Conservation (phyloP, 371 early-diverging fungal genomes). For the Zychaea mexicana region DNA sequence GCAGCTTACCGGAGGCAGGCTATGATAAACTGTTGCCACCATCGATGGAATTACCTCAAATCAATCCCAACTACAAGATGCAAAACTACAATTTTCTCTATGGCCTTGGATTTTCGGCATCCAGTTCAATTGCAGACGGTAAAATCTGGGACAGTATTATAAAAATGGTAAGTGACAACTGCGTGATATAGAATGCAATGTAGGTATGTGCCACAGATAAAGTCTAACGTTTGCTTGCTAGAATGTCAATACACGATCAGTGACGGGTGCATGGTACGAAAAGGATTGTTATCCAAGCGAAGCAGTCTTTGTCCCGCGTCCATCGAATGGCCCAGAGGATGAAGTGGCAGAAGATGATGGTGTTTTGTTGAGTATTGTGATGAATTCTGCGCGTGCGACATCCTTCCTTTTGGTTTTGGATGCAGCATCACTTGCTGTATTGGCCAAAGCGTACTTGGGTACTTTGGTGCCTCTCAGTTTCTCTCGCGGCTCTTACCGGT, state of each 20-base stretch:
- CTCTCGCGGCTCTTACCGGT: slow-evolving; percentile 44
- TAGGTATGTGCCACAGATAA: no score
- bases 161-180: slow-evolving; percentile 60
- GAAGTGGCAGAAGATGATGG: slow-evolving; percentile 76
- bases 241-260: slow-evolving; percentile 30
- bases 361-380: slow-evolving; percentile 70
- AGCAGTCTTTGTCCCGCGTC: slow-evolving; percentile 68
- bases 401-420: slow-evolving; percentile 76
- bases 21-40: slow-evolving; percentile 26
- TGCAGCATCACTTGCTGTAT: slow-evolving; percentile 66
- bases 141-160: slow-evolving; percentile 73
- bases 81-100: slow-evolving; percentile 66
- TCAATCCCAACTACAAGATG: slow-evolving; percentile 61
- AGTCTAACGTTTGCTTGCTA: no score
- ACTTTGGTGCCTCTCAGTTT: slow-evolving; percentile 67
- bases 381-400: slow-evolving; percentile 60
- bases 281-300: slow-evolving; percentile 74
- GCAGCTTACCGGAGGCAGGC: slow-evolving; percentile 20
- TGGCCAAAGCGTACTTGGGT: slow-evolving; percentile 65
- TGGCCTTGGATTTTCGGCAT: slow-evolving; percentile 54
- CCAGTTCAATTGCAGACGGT: slow-evolving; percentile 42
- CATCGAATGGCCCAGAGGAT: slow-evolving; percentile 33
- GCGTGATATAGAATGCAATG: no score
- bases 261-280: slow-evolving; percentile 51
- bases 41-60: slow-evolving; percentile 63